phyloP scores from a whole-genome alignment of 2,329 filamentous ascomycete species.

The Arthrobotrys pseudoclavata region DNA sequence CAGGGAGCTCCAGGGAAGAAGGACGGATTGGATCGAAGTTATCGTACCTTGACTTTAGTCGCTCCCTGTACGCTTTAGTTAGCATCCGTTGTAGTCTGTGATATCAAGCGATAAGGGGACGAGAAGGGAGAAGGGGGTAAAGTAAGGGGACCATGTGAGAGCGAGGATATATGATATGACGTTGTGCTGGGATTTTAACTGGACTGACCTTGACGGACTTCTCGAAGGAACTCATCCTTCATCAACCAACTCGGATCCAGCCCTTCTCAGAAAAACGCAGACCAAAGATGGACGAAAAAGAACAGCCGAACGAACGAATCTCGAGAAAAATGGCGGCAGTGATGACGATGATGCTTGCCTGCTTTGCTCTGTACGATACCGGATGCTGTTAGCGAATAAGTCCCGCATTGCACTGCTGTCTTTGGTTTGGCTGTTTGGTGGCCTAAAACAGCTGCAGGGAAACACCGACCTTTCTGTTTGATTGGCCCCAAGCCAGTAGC shows the following conservation, averaged over 20 bases:
- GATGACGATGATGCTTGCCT: conserved; percentile 17
- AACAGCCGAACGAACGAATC: conserved; percentile 33
- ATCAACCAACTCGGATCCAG: conserved; percentile 48
- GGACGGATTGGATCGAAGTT: conserved; percentile 6
- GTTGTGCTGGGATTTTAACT: conserved; percentile 16
- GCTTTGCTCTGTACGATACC: conserved; percentile 3
- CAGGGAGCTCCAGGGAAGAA: conserved; percentile 69
- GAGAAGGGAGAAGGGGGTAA: conserved; percentile 3
- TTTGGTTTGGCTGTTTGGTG: conserved; percentile 29
- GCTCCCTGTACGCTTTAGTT: conserved; percentile 61
- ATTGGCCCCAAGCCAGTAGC: conserved; percentile 11
- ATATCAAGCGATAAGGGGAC: background rate
- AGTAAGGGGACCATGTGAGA: conserved; percentile 23
- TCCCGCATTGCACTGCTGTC: conserved; percentile 58
- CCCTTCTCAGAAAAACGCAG: conserved; percentile 28
- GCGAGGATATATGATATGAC: conserved; percentile 30
- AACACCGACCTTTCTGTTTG: conserved; percentile 35
- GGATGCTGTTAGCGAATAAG: conserved; percentile 34
- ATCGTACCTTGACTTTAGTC: conserved; percentile 63
- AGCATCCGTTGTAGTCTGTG: conserved; percentile 23
- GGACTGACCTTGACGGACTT: conserved; percentile 88
- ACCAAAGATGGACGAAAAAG: conserved; percentile 20
- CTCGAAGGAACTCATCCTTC: conserved; percentile 90
- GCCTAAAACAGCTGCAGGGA: conserved; percentile 30
- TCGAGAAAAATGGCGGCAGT: conserved; percentile 31